phyloP scores from a whole-genome alignment of 208 protist genomes.

The Trypanosoma theileri region DNA sequence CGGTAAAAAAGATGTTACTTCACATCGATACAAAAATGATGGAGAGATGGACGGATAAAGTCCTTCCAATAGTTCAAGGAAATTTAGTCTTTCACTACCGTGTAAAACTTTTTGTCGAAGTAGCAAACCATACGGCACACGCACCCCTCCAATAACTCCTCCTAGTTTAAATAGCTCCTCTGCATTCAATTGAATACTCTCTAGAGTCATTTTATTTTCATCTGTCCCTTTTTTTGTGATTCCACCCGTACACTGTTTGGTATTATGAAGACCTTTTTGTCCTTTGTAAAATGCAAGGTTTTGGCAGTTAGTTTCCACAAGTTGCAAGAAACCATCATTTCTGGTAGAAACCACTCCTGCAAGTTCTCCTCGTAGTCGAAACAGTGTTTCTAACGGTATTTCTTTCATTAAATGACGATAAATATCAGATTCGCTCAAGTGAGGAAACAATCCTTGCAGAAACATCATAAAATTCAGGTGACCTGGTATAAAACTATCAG shows the following conservation, averaged over 20 bases:
- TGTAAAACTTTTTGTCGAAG: constrained; percentile 1
- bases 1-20: constrained; percentile 9
- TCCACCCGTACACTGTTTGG: neutral
- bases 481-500: neutral
- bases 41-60: constrained; percentile 11
- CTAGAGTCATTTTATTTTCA: neutral
- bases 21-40: constrained; percentile 1
- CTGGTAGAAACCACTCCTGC: constrained; percentile 9
- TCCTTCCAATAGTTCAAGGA: constrained; percentile 11
- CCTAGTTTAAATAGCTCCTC: neutral
- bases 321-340: constrained; percentile 9
- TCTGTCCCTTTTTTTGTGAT: neutral
- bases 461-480: constrained; percentile 13
- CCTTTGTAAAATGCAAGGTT: neutral
- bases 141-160: constrained; percentile 14
- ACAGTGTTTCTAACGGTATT: constrained; percentile 4
- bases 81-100: neutral
- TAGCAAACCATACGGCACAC: constrained; percentile 13
- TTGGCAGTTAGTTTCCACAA: neutral
- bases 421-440: constrained; percentile 13
- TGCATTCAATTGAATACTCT: neutral
- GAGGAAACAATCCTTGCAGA: constrained; percentile 20
- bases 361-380: constrained; percentile 14
- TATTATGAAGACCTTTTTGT: neutral
- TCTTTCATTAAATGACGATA: constrained; percentile 7